Base-by-base conservation (phyloP, 1,284 basidiomycete species). In the Cutaneotrichosporon spelunceum region DNA sequence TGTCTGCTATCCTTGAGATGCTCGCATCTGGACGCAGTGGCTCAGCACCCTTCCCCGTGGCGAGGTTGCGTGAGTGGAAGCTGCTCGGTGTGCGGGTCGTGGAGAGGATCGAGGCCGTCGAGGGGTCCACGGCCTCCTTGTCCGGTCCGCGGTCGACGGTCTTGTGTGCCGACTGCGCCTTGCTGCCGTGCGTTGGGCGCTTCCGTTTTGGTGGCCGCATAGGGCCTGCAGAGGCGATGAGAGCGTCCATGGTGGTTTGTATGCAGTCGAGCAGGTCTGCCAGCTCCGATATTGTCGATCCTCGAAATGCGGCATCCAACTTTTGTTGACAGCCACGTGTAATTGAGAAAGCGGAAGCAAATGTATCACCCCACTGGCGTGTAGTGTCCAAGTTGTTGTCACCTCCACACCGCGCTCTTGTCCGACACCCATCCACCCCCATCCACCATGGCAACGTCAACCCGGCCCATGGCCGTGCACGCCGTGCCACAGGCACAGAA, bases 181-280 rank as follows among this genome's bases (percentile, higher is more conserved):
- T 59, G 48, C 58, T 56, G 39, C 24, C 53, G 16, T 33, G n/a
- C 30, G 42, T 36, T 4, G 61, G 59, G 56, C 59, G 63, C 53
- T 67, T 67, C n/a, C 64, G 64, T 26, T 66, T 65, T 19, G 59
- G 56, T 67, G 83, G 82, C 54, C 77, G 78, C 33, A 87, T 80
- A 3, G 87, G 84, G 59, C 88, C 82, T 29, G 87, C 88, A 66
- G 86, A 85, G 14, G 88, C 85, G 60, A 91, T 82, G 16, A 91
- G 83, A 11, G 85, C 80, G 72, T 91, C 87, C 87, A 89, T 89
- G 26, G 23, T 68, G 67, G 53, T 57, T 36, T 36, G 50, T 54
- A 42, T 44, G 48, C 19, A 44, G 48, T 50, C 24, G n/a, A 23
- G 52, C 26, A 47, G 11, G 49, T 53, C 55, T 21, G 24, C 54